Base-by-base conservation (phyloP, 1,139 yeast genomes). In the Kodamaea arcana region DNA sequence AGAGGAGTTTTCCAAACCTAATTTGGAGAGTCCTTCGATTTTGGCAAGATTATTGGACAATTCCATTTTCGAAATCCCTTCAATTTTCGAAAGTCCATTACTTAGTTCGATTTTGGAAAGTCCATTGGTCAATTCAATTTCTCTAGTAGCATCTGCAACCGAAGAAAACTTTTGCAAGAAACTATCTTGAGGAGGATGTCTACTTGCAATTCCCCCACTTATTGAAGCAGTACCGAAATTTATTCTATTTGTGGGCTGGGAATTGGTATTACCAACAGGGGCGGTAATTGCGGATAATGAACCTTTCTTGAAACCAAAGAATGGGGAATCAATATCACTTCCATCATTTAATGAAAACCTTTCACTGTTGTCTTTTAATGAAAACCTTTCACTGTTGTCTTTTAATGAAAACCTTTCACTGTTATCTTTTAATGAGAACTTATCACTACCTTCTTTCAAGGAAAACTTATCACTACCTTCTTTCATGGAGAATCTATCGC, bases 121-220 rank as follows among this genome's bases (percentile, higher is more conserved):
- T 29, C 61, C 59, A 21, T 40, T 55, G 12, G 70, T 52, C 28
- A 78, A 54, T 50, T 84, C 94, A 27, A 83, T 74, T 43, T 83
- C 90, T 46, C 87, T 66, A 0, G 94, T 84, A 25, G 87, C 85
- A 41, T 84, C 94, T 10, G 86, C 87, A 14, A 84, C 81, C n/a
- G 78, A 64, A 6, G 85, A 68, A 52, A 84, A 83, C 55, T 83
- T 80, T 44, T 78, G 83, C 39, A 80, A 59, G 48, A 80, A 80
- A 29, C 75, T 62, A 17, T 76, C 75, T 39, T 62, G 72, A 2
- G 65, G 67, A 6, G 69, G 70, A 40, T 70, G 76, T 45, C 74
- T 60, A 44, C 57, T 65, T 17, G 76, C 67, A 29, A 75, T 65
- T 4, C 79, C 80, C 4, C 82, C 85, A 37, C 78, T 70, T 32